Base-by-base conservation (phyloP, 73 alveolate species). In the Tetrahymena elliotti region DNA sequence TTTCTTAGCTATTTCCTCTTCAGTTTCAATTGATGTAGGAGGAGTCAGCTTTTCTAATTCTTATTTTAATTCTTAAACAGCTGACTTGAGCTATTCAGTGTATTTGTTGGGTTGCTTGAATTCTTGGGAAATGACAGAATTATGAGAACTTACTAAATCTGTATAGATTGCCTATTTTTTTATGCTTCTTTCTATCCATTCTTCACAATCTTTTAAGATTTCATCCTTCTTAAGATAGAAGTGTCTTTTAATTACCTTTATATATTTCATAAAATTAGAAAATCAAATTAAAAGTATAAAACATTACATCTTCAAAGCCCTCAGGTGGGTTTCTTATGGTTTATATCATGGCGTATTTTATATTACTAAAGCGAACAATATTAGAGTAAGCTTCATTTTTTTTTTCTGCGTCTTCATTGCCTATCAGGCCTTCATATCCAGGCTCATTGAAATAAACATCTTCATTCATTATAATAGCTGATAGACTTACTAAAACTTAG, bases 361-460 rank as follows among this genome's bases (percentile, higher is more conserved):
- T 96, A 94, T 99, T 99, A 84, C 99, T 95, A 96, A 98, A 99
- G 83, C 99, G 97, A 12, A 99, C 99, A 68, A 99, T 99, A 96
- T 99, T 98, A 41, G 98, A 97, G 97, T 98, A 99, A 0, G 99
- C 99, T 95, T 97, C 99, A 96, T 99, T 99, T 96, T 98, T 98
- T 93, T 96, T 98, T 93, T 98, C 99, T 94, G 99, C 99, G 36
- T 97, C 98, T 18, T 99, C 98, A 20, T 99, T 98, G 16, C 99
- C 99, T 93, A 97, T 98, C 93, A 98, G 99, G 38, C 98, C 95
- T 96, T 99, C 99, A 95, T 97, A 99, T 18, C 99, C 99, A 92
- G 99, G 99, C 96, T 99, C 99, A 95, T 99, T 99, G 97, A 97
- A 98, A 95, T 98, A 98, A 16, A 99, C 99, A 88, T 98, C 99